Evolutionary conservation across 164 flowering plant species (phyloP).

Genomic region (Brasenia schreberi): DNA sequence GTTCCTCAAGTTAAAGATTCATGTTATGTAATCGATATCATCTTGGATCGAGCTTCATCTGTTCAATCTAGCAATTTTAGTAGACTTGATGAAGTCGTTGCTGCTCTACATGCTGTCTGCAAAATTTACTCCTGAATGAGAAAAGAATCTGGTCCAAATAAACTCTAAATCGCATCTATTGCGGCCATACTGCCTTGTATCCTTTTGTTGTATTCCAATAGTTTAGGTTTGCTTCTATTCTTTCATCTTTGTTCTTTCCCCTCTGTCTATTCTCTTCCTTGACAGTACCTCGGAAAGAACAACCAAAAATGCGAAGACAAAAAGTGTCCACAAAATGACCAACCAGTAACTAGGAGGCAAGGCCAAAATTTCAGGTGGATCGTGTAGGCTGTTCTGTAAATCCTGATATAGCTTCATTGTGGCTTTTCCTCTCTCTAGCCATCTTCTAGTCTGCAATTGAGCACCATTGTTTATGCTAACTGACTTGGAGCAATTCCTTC

Average conservation of each 20-base stretch:
- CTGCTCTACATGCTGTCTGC: background rate
- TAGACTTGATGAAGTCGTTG: background rate
- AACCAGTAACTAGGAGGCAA: constrained; percentile 33
- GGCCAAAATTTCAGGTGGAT: background rate
- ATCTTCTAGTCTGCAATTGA: background rate
- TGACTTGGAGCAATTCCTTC: constrained; percentile 50
- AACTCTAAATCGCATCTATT: background rate
- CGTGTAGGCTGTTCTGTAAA: background rate
- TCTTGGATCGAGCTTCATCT: background rate
- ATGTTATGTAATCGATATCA: background rate
- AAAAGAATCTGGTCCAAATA: background rate
- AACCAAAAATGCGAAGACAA: constrained; percentile 43
- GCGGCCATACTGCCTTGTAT: background rate
- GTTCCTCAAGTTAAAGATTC: background rate
- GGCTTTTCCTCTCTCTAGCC: background rate
- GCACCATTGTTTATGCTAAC: constrained; percentile 15
- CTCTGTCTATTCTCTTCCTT: constrained; percentile 27
- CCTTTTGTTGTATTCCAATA: no score
- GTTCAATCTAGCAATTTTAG: background rate
- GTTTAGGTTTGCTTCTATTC: constrained; percentile 6
- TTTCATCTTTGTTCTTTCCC: constrained; percentile 27
- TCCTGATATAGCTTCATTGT: background rate
- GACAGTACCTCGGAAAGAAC: constrained; percentile 28
- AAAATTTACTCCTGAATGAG: background rate
- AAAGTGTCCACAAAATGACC: constrained; percentile 48